Base-by-base conservation (phyloP, 2,329 filamentous ascomycete species). In the Chaetomium strumarium region DNA sequence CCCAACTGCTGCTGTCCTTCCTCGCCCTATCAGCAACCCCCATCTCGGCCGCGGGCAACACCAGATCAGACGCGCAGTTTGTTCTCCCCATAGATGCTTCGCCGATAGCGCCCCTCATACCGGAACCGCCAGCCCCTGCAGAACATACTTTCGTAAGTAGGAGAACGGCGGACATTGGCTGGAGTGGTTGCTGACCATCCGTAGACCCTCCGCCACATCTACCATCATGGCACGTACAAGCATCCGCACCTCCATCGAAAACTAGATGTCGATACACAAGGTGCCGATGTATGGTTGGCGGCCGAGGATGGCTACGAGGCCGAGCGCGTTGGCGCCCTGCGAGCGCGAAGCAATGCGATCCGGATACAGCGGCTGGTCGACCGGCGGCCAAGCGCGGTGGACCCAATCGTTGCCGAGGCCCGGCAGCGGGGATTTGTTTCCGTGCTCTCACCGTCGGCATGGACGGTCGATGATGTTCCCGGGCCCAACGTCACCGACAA, bases 401-500 rank as follows among this genome's bases (percentile, higher is more conserved):
- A 96, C 63, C 81, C 83, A 6, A 80, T 96, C 64, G 79, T 97
- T 11, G 82, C 84, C 19, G 78, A 85, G 58, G 84, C 89, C 11
- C 80, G 88, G 46, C 74, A 81, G 55, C 80, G 78, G 31, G 88
- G 88, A 30, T 81, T 79, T 60, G 79, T 85, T 14, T 80, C 84
- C 49, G 76, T 80, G 17, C 76, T 95, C 40, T 82, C 84, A 12
- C 78, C 84, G 1, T 84, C 84, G 1, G 87, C 86, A 46, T 99
- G 93, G 93, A 85, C 85, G 0, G 72, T 87, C 59, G 92, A 97
- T 60, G 80, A 89, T 43, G 74, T 96, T 0, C 66, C 81, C 0
- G 87, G 84, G 0, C 93, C 93, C 2, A 85, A 97, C 67, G 73
- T 95, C 42, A 88, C 86, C 4, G 88, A 96, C 67, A 93, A 89